phyloP scores from a whole-genome alignment of 2,329 filamentous ascomycete genomes.

The Dothideomycetes sp. region DNA sequence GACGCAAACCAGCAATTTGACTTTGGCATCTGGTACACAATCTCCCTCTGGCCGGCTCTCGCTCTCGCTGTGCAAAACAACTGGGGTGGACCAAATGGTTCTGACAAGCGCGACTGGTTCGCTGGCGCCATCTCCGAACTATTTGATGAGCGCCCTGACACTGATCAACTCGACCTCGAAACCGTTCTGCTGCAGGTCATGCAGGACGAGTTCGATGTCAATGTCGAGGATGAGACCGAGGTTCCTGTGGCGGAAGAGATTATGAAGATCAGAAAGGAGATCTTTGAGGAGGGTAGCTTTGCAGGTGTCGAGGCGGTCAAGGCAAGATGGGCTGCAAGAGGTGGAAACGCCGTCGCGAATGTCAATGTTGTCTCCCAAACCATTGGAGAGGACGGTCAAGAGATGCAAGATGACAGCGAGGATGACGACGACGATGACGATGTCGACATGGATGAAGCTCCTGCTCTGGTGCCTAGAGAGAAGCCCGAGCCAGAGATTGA shows the following conservation, averaged over 20 bases:
- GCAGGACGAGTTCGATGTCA: conserved; percentile 90
- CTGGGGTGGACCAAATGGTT: conserved; percentile 75
- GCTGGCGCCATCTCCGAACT: conserved; percentile 78
- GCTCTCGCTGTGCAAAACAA: conserved; percentile 74
- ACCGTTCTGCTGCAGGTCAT: conserved; percentile 78
- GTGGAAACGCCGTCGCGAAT: conserved; percentile 11
- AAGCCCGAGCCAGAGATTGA: conserved; percentile 47
- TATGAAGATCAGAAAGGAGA: conserved; percentile 51
- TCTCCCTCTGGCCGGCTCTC: conserved; percentile 70
- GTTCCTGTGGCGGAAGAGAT: conserved; percentile 64
- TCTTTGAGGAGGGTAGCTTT: conserved; percentile 48
- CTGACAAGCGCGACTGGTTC: conserved; percentile 94
- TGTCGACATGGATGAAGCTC: conserved; percentile 52
- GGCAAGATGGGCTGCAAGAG: conserved; percentile 34
- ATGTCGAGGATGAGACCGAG: conserved; percentile 80
- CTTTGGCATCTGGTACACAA: conserved; percentile 70
- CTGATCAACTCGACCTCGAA: conserved; percentile 72
- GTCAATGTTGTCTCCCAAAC: conserved; percentile 47
- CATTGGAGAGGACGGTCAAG: conserved; percentile 42
- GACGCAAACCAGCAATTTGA: conserved; percentile 44
- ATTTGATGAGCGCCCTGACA: conserved; percentile 49
- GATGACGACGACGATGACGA: conserved; percentile 44
- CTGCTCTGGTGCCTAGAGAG: conserved; percentile 48
- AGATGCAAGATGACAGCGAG: conserved; percentile 46
- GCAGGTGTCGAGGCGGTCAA: conserved; percentile 40